Conservation (phyloP, 805 yeast species). For the Priceomyces haplophilus region DNA sequence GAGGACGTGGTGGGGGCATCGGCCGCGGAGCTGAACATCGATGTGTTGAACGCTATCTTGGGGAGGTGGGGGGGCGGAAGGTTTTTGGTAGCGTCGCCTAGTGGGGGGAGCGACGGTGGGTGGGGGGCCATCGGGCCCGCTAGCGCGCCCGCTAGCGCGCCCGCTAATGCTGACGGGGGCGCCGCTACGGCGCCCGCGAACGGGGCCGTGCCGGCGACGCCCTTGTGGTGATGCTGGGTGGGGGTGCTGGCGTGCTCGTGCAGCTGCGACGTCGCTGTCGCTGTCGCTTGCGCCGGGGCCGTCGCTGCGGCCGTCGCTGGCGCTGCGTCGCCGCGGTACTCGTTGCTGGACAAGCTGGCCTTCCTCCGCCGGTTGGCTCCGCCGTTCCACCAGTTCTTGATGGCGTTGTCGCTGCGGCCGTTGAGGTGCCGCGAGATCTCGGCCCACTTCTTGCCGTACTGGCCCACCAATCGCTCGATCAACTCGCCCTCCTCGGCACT, state of each 20-base stretch:
- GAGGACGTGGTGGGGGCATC: too few relatives aligned
- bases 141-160: background rate
- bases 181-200: too few relatives aligned
- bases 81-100: slow-evolving; percentile 2
- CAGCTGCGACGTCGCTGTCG: too few relatives aligned
- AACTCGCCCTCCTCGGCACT: slow-evolving; percentile 78
- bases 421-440: slow-evolving; percentile 84
- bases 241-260: too few relatives aligned
- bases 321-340: background rate
- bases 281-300: slow-evolving; percentile 1
- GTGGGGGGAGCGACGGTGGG: background rate
- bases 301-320: background rate
- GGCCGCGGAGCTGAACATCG: slow-evolving; percentile 30
- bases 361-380: slow-evolving; percentile 82
- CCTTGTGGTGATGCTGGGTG: background rate
- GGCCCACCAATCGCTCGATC: slow-evolving; percentile 74
- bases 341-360: slow-evolving; percentile 18
- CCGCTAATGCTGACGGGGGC: background rate
- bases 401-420: slow-evolving; percentile 87
- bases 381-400: slow-evolving; percentile 96
- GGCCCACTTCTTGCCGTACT: slow-evolving; percentile 90
- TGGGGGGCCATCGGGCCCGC: background rate
- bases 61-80: slow-evolving; percentile 20
- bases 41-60: slow-evolving; percentile 39
- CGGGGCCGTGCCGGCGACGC: too few relatives aligned